phyloP scores from a whole-genome alignment of 2,329 filamentous ascomycete genomes.

The Fusarium proliferatum region DNA sequence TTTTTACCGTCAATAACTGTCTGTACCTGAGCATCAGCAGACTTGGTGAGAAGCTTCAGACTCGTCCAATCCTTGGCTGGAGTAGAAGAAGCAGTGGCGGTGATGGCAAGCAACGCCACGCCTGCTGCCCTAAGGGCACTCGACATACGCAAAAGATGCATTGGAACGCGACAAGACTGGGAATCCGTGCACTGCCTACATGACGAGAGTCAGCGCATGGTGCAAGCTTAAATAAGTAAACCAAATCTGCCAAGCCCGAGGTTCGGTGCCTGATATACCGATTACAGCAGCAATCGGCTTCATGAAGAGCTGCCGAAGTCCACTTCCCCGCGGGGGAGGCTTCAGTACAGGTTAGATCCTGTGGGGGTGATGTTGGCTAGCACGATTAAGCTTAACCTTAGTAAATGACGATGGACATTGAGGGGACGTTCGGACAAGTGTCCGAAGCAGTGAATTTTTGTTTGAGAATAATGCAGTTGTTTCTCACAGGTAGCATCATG shows the following conservation, averaged over 20 bases:
- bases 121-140: background rate
- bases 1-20: background rate
- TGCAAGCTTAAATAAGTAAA: background rate
- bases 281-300: background rate
- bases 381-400: constrained; percentile 17
- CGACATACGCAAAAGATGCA: background rate
- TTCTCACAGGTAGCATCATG: too few relatives aligned
- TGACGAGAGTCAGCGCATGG: background rate
- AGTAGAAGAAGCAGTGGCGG: background rate
- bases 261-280: constrained; percentile 15
- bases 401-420: background rate
- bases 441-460: background rate
- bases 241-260: constrained; percentile 13
- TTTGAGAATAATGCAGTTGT: too few relatives aligned
- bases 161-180: background rate
- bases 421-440: background rate
- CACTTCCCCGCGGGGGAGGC: constrained; percentile 7
- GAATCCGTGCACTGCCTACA: background rate
- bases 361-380: background rate
- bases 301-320: background rate
- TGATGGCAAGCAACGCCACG: background rate
- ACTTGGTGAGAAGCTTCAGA: constrained; percentile 5
- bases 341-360: background rate
- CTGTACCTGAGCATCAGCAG: background rate
- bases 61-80: background rate